These are phyloP conservation scores for Blastocystis sp. DNA, from an alignment of 352 stramenopile species.

Conservation along the genomic window DNA sequence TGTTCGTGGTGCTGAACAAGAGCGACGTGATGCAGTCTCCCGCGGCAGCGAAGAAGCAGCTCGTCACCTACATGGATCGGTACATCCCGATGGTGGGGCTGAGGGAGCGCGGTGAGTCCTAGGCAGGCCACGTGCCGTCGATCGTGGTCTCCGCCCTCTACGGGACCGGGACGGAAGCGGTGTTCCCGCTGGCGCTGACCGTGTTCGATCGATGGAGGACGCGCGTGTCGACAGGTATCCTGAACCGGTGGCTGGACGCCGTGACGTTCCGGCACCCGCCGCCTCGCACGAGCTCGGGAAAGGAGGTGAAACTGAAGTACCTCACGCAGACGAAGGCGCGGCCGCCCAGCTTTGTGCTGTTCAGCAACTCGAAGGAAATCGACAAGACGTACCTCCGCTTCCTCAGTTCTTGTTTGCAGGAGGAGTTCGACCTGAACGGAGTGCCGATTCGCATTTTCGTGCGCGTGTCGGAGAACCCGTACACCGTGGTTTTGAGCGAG, in stretches of 20 bases:
- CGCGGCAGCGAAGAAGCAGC: conserved; percentile 60
- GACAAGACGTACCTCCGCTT: conserved; percentile 71
- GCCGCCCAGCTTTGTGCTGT: conserved; percentile 74
- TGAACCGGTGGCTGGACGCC: conserved; percentile 73
- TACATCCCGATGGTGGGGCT: conserved; percentile 28
- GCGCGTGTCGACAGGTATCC: conserved; percentile 71
- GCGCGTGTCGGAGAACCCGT: conserved; percentile 40
- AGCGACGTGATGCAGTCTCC: conserved; percentile 70
- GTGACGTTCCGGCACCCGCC: conserved; percentile 67
- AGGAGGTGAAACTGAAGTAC: conserved; percentile 48
- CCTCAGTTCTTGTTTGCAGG: conserved; percentile 70
- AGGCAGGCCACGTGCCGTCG: conserved; percentile 67
- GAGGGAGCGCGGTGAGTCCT: not conserved
- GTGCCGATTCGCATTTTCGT: conserved; percentile 73
- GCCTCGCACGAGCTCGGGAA: conserved; percentile 48
- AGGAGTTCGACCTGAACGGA: conserved; percentile 73
- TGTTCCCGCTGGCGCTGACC: conserved; percentile 71
- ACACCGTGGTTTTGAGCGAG: not conserved
- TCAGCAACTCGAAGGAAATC: conserved; percentile 72
- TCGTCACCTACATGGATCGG: conserved; percentile 25
- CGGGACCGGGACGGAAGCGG: conserved; percentile 35
- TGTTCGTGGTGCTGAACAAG: conserved; percentile 73
- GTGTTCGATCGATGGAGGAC: conserved; percentile 72
- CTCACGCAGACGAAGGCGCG: conserved; percentile 72
- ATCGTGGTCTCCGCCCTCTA: conserved; percentile 72